Percentiles rank a stretch among this genome's conserved stretches.
Evolutionary conservation across 129 eudicot species (phyloP).

Genomic region (Pulicaria dysenterica): DNA sequence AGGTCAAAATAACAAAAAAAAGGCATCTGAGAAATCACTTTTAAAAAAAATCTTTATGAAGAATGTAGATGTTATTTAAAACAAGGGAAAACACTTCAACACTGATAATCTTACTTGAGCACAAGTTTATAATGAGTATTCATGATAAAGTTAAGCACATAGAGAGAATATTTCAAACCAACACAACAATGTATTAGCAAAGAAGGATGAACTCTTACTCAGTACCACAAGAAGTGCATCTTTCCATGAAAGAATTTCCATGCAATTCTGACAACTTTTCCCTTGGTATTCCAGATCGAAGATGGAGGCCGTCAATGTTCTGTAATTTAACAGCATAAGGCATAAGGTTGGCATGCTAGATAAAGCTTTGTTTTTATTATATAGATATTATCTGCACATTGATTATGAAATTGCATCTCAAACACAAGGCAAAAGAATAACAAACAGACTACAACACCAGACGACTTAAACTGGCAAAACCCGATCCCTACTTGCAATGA

Average conservation of each 20-base stretch:
- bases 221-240: conserved; percentile 69
- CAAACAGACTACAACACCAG: too few species aligned
- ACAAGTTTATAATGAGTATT: conserved; percentile 16
- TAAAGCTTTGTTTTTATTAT: not conserved
- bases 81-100: not conserved
- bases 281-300: conserved; percentile 93
- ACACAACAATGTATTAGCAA: not conserved
- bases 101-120: conserved; percentile 4
- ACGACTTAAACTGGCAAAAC: too few species aligned
- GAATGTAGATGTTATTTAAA: not conserved
- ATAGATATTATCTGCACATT: conserved; percentile 4
- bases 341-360: conserved; percentile 13
- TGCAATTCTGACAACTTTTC: conserved; percentile 88
- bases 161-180: conserved; percentile 2
- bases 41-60: conserved; percentile 14
- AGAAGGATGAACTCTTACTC: conserved; percentile 53
- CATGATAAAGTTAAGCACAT: not conserved
- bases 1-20: conserved; percentile 26
- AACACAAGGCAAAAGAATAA: too few species aligned
- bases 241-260: conserved; percentile 91
- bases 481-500: too few species aligned
- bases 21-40: conserved; percentile 23
- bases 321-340: conserved; percentile 35
- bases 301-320: conserved; percentile 96
- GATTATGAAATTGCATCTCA: conserved; percentile 1